phyloP scores from a whole-genome alignment of 1,139 yeast genomes.

The Waltiozyma sp. region DNA sequence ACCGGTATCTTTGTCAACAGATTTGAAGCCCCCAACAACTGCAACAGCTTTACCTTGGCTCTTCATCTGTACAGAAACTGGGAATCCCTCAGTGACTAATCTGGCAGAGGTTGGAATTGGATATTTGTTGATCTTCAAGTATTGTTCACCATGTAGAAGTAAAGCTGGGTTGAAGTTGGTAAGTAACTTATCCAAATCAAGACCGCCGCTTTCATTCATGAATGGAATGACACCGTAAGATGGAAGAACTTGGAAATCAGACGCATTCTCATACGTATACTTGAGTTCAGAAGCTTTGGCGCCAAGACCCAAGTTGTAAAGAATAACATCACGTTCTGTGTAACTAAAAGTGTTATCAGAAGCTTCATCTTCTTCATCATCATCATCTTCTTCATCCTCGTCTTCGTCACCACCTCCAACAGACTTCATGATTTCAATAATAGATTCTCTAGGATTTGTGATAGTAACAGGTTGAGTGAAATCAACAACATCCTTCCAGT shows the following conservation, averaged over 20 bases:
- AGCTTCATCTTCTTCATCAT: slow-evolving; percentile 16
- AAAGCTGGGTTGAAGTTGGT: slow-evolving; percentile 83
- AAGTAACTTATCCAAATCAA: slow-evolving; percentile 46
- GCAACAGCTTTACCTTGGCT: slow-evolving; percentile 74
- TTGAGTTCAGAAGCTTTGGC: slow-evolving; percentile 69
- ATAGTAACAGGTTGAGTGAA: slow-evolving; percentile 37
- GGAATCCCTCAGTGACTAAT: slow-evolving; percentile 49
- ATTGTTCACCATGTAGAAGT: slow-evolving; percentile 93
- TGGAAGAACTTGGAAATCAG: slow-evolving; percentile 82
- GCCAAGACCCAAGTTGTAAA: slow-evolving; percentile 87
- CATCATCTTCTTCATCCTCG: slow-evolving; percentile 25
- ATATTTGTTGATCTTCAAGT: slow-evolving; percentile 64
- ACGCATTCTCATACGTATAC: slow-evolving; percentile 68
- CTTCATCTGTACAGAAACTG: slow-evolving; percentile 74
- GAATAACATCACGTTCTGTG: slow-evolving; percentile 61
- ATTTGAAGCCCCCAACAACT: slow-evolving; percentile 63
- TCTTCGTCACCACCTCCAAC: slow-evolving; percentile 46
- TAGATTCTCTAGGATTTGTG: slow-evolving; percentile 68
- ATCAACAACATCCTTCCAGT: slow-evolving; percentile 57
- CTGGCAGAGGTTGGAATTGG: slow-evolving; percentile 71
- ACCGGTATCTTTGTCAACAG: slow-evolving; percentile 61
- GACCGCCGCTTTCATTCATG: slow-evolving; percentile 37
- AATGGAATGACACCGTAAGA: slow-evolving; percentile 84
- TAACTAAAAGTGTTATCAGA: slow-evolving; percentile 30
- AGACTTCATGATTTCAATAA: slow-evolving; percentile 64